Base-by-base conservation (phyloP, 305 asterid species). In the Withania somnifera region DNA sequence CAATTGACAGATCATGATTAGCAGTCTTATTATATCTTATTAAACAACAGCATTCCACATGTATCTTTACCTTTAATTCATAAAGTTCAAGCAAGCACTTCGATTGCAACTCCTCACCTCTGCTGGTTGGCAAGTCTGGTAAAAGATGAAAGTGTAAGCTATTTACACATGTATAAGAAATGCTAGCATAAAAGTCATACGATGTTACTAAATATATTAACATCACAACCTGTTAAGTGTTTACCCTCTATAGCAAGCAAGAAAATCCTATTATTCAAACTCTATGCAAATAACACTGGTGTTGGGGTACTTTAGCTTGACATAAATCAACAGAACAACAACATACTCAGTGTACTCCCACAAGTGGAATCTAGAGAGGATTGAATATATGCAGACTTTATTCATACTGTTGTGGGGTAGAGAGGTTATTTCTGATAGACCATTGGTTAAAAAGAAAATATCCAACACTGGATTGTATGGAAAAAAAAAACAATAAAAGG, bases 61-160 rank as follows among this genome's bases (percentile, higher is more conserved):
- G 79, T 73, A 45, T 15, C 63, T 83, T 84, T 91, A 97, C 98
- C 99, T 97, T 97, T 81, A 93, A 93, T 82, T 98, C 98, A 85
- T 93, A 97, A 77, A 97, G 98, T 90, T 97, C 98, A 45, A 93
- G 88, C 93, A 97, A 91, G 94, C 99, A 97, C 93, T 90, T 97
- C 42, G 97, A 90, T 88, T 97, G 99, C 87, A 97, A 91, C 77
- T 97, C 98, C 91, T 97, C 99, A 6, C 99, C 98, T 91, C 97
- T 89, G 90, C 89, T 93, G 75, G 97, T 88, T 54, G 99, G 98
- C 87, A 97, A 86, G 83, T 89, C 99, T 96, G 97, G 82, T 84
- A 81, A 80, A 78, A 88, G 81, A 85, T 51, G 64, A 77, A 84
- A 67, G 66, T 50, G 84, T 54, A 60, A 42, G 79, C n/a, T 47